Conservation (phyloP, 768 basidiomycete species). For the Phlebiopsis flavidoalba region DNA sequence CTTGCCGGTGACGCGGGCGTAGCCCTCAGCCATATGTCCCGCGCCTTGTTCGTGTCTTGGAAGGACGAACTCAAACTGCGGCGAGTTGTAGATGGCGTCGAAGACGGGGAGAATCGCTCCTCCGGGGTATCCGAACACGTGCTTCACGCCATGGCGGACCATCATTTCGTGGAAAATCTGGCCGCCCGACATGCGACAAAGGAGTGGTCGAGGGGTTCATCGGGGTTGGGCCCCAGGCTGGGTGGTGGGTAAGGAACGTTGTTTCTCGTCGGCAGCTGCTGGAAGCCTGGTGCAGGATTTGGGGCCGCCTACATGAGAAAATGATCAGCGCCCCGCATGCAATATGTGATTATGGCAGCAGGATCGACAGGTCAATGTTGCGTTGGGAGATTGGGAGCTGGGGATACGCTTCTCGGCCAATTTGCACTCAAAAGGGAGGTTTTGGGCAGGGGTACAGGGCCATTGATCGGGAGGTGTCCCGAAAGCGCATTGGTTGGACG, state of each 20-base stretch:
- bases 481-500: not conserved
- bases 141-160: constrained; percentile 93
- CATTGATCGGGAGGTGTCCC: not conserved
- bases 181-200: constrained; percentile 92
- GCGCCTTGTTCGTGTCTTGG: constrained; percentile 98
- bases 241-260: constrained; percentile 33
- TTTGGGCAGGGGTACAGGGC: not conserved
- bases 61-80: constrained; percentile 91
- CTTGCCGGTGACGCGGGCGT: constrained; percentile 94
- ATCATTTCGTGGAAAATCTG: constrained; percentile 99
- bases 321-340: not conserved
- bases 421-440: not conserved
- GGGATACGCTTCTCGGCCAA: no score
- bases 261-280: constrained; percentile 40
- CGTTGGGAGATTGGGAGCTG: no score
- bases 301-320: constrained; percentile 51
- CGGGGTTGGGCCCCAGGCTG: constrained; percentile 32
- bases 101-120: constrained; percentile 99
- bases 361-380: no score
- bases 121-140: constrained; percentile 96
- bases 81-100: constrained; percentile 96
- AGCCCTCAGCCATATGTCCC: constrained; percentile 98
- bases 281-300: constrained; percentile 50
- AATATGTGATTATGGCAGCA: no score
- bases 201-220: constrained; percentile 62